These are phyloP conservation scores for Lonicera japonica DNA, from an alignment of 129 eudicot species.

Conservation along the genomic window DNA sequence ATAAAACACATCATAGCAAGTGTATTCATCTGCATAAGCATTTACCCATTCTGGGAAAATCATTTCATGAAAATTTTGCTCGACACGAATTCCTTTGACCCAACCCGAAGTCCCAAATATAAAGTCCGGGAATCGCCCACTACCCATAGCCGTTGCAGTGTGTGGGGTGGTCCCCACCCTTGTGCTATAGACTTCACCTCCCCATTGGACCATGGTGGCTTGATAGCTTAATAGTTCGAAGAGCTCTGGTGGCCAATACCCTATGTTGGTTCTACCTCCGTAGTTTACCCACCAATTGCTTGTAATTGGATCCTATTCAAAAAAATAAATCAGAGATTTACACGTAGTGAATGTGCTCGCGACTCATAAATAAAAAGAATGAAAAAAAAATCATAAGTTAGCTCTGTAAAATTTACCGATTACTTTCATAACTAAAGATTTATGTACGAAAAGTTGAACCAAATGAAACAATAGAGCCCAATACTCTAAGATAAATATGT, in stretches of 20 bases:
- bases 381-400: too few relatives aligned
- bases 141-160: slow-evolving; percentile 54
- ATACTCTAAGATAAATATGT: too few relatives aligned
- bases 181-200: slow-evolving; percentile 66
- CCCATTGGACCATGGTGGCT: slow-evolving; percentile 56
- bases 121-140: slow-evolving; percentile 28
- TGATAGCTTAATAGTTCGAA: slow-evolving; percentile 29
- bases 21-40: slow-evolving; percentile 42
- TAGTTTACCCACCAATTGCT: slow-evolving; percentile 62
- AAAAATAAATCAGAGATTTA: too few relatives aligned
- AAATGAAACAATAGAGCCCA: too few relatives aligned
- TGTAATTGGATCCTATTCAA: slow-evolving; percentile 43
- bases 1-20: slow-evolving; percentile 40
- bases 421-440: too few relatives aligned
- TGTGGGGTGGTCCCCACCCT: slow-evolving; percentile 48
- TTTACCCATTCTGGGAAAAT: slow-evolving; percentile 47
- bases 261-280: slow-evolving; percentile 47
- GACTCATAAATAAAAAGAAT: too few relatives aligned
- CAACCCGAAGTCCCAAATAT: slow-evolving; percentile 29
- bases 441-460: too few relatives aligned
- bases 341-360: too few relatives aligned
- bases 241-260: slow-evolving; percentile 66
- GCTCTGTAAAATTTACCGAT: too few relatives aligned
- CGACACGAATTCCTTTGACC: slow-evolving; percentile 44
- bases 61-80: slow-evolving; percentile 25